phyloP scores from a whole-genome alignment of 139 green algal genomes.

The Microglena sp. region DNA sequence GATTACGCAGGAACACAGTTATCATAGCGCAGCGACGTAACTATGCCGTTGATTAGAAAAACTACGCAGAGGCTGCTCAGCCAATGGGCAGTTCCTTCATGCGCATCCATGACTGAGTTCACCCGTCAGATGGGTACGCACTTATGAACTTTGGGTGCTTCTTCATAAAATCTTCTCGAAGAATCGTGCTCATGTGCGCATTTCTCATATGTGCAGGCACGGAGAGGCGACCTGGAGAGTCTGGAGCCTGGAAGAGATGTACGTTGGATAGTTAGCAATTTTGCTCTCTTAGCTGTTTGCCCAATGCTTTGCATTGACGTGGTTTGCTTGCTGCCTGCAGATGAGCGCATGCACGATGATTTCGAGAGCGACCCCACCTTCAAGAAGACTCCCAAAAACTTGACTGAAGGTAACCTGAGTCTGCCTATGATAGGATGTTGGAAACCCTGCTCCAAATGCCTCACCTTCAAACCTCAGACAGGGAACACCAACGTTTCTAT shows the following conservation, averaged over 20 bases:
- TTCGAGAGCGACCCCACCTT: constrained; percentile 37
- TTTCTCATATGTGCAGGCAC: too few species aligned
- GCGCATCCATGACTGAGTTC: too few species aligned
- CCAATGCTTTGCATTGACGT: neutral
- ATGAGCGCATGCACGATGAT: neutral
- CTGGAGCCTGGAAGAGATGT: neutral
- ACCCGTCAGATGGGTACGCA: too few species aligned
- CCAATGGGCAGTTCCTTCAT: too few species aligned
- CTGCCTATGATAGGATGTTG: too few species aligned
- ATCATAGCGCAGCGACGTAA: too few species aligned
- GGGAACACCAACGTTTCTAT: neutral
- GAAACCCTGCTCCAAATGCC: neutral
- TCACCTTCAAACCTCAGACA: neutral
- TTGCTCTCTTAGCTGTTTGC: neutral
- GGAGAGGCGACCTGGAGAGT: neutral
- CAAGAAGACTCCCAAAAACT: constrained; percentile 41
- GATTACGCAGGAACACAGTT: too few species aligned
- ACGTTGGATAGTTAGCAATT: neutral
- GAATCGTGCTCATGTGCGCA: too few species aligned
- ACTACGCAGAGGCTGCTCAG: too few species aligned
- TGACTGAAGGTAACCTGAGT: constrained; percentile 41
- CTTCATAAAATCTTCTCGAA: too few species aligned
- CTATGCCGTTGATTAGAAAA: too few species aligned
- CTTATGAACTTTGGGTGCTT: too few species aligned
- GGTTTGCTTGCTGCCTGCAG: neutral